Percentiles rank a stretch among this genome's conserved stretches.
Conservation (phyloP, 1,139 yeast species). For the Geotrichum siamense region DNA sequence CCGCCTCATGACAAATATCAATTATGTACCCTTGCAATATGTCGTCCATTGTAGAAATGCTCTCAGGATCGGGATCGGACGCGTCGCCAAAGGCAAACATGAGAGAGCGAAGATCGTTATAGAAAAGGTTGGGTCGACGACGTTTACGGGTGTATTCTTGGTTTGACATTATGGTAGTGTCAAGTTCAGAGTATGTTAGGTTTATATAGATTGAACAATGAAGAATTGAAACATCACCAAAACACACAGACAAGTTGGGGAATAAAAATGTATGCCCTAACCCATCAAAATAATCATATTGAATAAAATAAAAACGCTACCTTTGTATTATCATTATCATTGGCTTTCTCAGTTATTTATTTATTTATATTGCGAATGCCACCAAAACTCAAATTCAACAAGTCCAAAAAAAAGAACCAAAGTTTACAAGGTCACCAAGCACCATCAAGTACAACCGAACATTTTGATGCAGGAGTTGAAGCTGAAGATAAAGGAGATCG, state of each 20-base stretch:
- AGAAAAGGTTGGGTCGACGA: conserved; percentile 32
- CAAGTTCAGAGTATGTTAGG: too few relatives aligned
- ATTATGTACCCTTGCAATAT: conserved; percentile 69
- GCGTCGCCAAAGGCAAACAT: conserved; percentile 86
- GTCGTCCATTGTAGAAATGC: conserved; percentile 76
- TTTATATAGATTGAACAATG: too few relatives aligned
- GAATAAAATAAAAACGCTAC: too few relatives aligned
- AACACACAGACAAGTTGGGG: too few relatives aligned
- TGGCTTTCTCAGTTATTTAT: too few relatives aligned
- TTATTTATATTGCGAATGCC: too few relatives aligned
- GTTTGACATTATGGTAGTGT: conserved; percentile 18
- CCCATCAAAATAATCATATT: too few relatives aligned
- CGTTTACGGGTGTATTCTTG: conserved; percentile 20
- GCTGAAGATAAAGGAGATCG: conserved; percentile 32
- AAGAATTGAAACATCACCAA: too few relatives aligned
- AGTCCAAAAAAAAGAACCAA: too few relatives aligned
- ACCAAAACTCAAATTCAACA: too few relatives aligned
- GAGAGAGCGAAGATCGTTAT: conserved; percentile 51
- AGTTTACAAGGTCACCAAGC: too few relatives aligned
- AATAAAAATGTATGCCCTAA: too few relatives aligned
- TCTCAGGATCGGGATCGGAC: conserved; percentile 65
- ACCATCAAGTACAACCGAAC: conserved; percentile 22
- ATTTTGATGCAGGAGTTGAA: conserved; percentile 26
- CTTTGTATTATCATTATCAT: not conserved
- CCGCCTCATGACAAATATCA: conserved; percentile 58